Conservation (phyloP, 2,329 filamentous ascomycete genomes). For the Epichloe uncinata region DNA sequence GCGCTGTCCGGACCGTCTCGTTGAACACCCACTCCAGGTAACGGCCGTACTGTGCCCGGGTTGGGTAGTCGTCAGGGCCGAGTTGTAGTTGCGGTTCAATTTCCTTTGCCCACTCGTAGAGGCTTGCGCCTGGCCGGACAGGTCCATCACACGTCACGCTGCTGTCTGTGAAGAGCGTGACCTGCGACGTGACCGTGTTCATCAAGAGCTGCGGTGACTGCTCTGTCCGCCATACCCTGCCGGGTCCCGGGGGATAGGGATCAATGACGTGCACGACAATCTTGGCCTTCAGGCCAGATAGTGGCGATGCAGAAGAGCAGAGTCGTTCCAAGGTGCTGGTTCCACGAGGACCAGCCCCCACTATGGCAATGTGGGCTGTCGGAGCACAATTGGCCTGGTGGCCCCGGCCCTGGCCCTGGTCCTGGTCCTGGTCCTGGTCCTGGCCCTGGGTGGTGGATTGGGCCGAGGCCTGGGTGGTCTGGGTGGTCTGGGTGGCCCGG, state of each 20-base stretch:
- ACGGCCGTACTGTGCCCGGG: constrained; percentile 3
- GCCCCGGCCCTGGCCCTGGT: no score
- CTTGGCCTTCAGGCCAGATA: background rate
- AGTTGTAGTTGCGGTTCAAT: background rate
- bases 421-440: no score
- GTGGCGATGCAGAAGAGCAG: constrained; percentile 1
- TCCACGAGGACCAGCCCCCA: constrained; percentile 4
- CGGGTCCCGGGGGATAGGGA: constrained; percentile 1
- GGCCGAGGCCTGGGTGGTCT: background rate
- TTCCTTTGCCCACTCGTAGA: constrained; percentile 4
- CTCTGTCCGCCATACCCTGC: constrained; percentile 4
- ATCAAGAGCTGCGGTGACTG: constrained; percentile 5
- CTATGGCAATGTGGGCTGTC: constrained; percentile 3
- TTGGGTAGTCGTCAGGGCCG: constrained; percentile 4
- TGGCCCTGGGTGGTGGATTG: no score
- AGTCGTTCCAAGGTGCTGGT: constrained; percentile 4
- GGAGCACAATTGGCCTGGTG: background rate
- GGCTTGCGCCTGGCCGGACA: constrained; percentile 3
- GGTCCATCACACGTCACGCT: constrained; percentile 4
- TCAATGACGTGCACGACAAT: constrained; percentile 3
- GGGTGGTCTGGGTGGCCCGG: background rate
- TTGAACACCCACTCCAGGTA: constrained; percentile 4
- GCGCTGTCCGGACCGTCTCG: constrained; percentile 2
- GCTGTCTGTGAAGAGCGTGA: constrained; percentile 4
- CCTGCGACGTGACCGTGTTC: constrained; percentile 5